These are phyloP conservation scores for Malus sieversii DNA, from an alignment of 306 rosid species.

Conservation along the genomic window DNA sequence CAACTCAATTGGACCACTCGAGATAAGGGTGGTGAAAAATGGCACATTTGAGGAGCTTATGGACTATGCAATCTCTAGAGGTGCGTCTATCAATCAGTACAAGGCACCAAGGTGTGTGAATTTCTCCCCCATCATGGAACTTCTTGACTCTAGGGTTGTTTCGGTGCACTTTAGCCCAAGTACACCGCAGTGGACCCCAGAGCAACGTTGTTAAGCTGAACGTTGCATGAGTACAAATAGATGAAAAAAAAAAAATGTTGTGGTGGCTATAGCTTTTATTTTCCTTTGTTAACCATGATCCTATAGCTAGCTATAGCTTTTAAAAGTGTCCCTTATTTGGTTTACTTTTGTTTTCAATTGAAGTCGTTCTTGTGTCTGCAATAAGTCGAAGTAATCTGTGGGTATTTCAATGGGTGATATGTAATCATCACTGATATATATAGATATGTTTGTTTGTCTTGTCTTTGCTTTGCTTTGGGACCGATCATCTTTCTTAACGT, in stretches of 20 bases:
- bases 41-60: conserved; percentile 91
- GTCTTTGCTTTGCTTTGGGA: neutral
- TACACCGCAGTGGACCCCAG: conserved; percentile 75
- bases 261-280: conserved; percentile 1
- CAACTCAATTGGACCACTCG: conserved; percentile 81
- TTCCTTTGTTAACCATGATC: conserved; percentile 11
- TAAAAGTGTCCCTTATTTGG: conserved; percentile 13
- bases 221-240: neutral
- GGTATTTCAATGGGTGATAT: conserved; percentile 16
- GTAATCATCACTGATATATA: conserved; percentile 17
- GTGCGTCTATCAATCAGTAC: conserved; percentile 90
- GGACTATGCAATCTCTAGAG: conserved; percentile 91
- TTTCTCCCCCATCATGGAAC: conserved; percentile 74
- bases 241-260: neutral
- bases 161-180: conserved; percentile 79
- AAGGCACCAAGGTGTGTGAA: conserved; percentile 88
- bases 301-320: conserved; percentile 17
- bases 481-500: neutral
- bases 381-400: conserved; percentile 26
- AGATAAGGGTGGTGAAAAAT: conserved; percentile 74
- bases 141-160: conserved; percentile 64
- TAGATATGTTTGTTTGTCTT: conserved; percentile 15
- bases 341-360: conserved; percentile 3
- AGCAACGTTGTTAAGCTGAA: conserved; percentile 41
- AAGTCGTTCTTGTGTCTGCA: conserved; percentile 21